Conservation (phyloP, 306 rosid genomes). For the Vigna mungo region DNA sequence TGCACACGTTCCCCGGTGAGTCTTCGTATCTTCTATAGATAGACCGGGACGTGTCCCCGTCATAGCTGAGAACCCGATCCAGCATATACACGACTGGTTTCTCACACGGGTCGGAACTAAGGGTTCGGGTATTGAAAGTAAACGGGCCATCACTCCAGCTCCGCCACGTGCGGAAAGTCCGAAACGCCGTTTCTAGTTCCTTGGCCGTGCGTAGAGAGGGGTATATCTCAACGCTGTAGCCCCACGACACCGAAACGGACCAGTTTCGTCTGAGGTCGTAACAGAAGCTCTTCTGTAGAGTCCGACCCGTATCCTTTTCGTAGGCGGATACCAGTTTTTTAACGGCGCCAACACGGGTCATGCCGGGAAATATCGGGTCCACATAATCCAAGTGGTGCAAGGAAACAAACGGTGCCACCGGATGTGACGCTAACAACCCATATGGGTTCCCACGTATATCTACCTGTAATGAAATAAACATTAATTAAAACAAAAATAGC, state of each 20-base stretch:
- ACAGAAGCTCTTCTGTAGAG: constrained; percentile 60
- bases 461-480: constrained; percentile 45
- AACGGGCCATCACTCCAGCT: constrained; percentile 52
- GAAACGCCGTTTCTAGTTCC: constrained; percentile 50
- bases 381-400: constrained; percentile 78
- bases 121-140: constrained; percentile 60
- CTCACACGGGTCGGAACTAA: constrained; percentile 45
- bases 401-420: constrained; percentile 73
- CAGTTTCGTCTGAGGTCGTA: constrained; percentile 67
- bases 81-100: constrained; percentile 50
- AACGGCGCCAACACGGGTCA: constrained; percentile 43
- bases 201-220: constrained; percentile 55
- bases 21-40: constrained; percentile 34
- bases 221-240: constrained; percentile 66
- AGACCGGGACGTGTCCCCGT: constrained; percentile 22
- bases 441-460: constrained; percentile 72
- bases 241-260: constrained; percentile 82
- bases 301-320: constrained; percentile 67
- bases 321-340: constrained; percentile 30
- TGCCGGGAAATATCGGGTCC: constrained; percentile 60
- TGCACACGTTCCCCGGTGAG: constrained; percentile 34
- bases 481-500: neutral
- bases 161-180: constrained; percentile 67
- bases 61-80: constrained; percentile 36
- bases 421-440: constrained; percentile 77